Conservation (phyloP, 2,329 filamentous ascomycete species). For the Biscogniauxia mediterranea region DNA sequence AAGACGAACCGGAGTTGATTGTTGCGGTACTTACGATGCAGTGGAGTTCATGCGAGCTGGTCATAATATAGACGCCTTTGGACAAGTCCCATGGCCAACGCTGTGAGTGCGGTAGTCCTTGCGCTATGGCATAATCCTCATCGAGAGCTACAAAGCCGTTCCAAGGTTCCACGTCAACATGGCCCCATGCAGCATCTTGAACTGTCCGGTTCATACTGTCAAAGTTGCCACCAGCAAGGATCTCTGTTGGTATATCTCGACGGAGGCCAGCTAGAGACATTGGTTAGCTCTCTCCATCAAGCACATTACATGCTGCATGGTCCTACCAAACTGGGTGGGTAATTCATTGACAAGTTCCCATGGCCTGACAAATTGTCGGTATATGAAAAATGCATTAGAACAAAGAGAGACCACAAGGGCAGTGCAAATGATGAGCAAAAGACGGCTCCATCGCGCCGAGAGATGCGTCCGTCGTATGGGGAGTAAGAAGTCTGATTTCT, state of each 20-base stretch:
- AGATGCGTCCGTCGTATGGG: neutral
- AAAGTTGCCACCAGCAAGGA: conserved; percentile 7
- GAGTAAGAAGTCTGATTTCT: too few species aligned
- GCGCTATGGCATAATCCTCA: conserved; percentile 10
- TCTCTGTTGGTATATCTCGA: conserved; percentile 16
- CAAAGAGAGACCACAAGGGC: conserved; percentile 8
- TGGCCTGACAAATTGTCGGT: conserved; percentile 8
- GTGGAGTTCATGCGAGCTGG: conserved; percentile 17
- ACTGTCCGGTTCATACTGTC: conserved; percentile 13
- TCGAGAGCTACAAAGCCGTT: conserved; percentile 16
- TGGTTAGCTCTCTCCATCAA: neutral
- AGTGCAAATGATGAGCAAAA: conserved; percentile 1
- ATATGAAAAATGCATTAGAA: conserved; percentile 10
- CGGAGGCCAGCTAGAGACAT: conserved; percentile 9
- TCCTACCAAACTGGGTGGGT: conserved; percentile 14
- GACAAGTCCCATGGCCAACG: conserved; percentile 17
- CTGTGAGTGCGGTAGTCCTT: conserved; percentile 14
- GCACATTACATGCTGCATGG: too few species aligned
- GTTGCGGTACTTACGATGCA: conserved; percentile 12
- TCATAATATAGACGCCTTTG: conserved; percentile 18
- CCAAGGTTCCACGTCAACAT: conserved; percentile 14
- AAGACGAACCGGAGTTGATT: neutral
- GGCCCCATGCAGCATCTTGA: conserved; percentile 14
- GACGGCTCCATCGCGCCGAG: neutral
- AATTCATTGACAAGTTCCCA: conserved; percentile 12